Percentiles rank a stretch among this genome's conserved stretches.
phyloP scores from a whole-genome alignment of 2,329 filamentous ascomycete species.

The Biscogniauxia mediterranea region DNA sequence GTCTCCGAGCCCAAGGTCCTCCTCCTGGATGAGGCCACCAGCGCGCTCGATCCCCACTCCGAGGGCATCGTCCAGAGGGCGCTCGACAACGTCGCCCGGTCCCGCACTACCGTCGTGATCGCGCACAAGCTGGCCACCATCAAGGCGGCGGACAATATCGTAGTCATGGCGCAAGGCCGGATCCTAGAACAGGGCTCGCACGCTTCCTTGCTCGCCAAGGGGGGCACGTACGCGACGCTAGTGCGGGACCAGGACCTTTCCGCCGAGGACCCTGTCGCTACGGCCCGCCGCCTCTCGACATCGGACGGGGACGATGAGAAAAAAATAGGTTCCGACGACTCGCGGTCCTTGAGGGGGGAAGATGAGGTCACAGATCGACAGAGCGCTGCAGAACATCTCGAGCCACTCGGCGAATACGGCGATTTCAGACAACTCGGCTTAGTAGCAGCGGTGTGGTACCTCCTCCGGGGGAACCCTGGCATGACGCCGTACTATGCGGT shows the following conservation, averaged over 20 bases:
- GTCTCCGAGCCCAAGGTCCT: constrained; percentile 58
- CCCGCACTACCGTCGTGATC: constrained; percentile 84
- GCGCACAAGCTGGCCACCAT: constrained; percentile 87
- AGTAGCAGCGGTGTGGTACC: background rate
- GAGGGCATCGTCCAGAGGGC: constrained; percentile 77
- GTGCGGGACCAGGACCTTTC: constrained; percentile 18
- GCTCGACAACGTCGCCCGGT: constrained; percentile 75
- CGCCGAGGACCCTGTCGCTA: background rate
- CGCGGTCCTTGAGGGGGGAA: background rate
- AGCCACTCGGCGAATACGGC: background rate
- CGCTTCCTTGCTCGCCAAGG: constrained; percentile 12
- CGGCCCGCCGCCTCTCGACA: background rate
- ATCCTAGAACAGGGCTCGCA: constrained; percentile 21
- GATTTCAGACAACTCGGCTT: background rate
- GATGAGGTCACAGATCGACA: background rate
- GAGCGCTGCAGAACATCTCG: background rate
- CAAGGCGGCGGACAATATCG: constrained; percentile 87
- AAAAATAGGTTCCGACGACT: background rate
- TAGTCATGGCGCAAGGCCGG: constrained; percentile 34
- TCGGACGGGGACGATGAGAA: background rate
- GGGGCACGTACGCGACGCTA: constrained; percentile 5
- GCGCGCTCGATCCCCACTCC: constrained; percentile 40
- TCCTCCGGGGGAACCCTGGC: background rate
- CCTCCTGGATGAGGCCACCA: constrained; percentile 76
- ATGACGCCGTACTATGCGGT: background rate